Conservation (phyloP, 1,139 yeast genomes). For the Nakaseomyces nivariensis region DNA sequence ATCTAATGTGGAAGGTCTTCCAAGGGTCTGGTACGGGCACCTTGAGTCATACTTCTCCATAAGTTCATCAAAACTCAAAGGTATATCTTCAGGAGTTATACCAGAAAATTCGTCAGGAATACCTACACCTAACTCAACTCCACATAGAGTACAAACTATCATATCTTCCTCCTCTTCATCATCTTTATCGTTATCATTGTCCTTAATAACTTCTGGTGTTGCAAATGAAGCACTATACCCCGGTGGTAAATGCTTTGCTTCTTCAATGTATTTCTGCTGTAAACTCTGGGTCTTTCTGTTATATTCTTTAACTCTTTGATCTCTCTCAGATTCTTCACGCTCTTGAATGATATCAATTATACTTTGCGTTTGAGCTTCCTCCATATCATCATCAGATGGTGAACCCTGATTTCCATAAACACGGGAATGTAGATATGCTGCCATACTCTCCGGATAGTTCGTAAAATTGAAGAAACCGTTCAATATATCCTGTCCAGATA, state of each 20-base stretch:
- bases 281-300: constrained; percentile 25
- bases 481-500: constrained; percentile 7
- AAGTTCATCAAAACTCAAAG: constrained; percentile 22
- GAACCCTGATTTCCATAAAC: constrained; percentile 1
- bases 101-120: constrained; percentile 44
- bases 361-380: constrained; percentile 30
- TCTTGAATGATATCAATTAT: constrained; percentile 30
- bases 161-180: constrained; percentile 28
- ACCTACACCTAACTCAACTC: constrained; percentile 60
- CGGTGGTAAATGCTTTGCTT: constrained; percentile 16
- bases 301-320: constrained; percentile 26
- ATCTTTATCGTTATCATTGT: constrained; percentile 22
- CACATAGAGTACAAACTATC: constrained; percentile 61
- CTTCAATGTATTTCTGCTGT: constrained; percentile 16
- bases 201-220: constrained; percentile 25
- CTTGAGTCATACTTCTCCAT: constrained; percentile 31
- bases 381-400: not conserved
- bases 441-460: constrained; percentile 5
- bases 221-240: constrained; percentile 26
- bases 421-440: not conserved
- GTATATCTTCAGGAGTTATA: constrained; percentile 15
- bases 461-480: constrained; percentile 7
- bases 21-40: constrained; percentile 59
- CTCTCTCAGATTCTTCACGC: constrained; percentile 32
- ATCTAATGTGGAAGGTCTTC: constrained; percentile 45